phyloP scores from a whole-genome alignment of 2,329 filamentous ascomycete genomes.

The Aspergillus calidoustus region DNA sequence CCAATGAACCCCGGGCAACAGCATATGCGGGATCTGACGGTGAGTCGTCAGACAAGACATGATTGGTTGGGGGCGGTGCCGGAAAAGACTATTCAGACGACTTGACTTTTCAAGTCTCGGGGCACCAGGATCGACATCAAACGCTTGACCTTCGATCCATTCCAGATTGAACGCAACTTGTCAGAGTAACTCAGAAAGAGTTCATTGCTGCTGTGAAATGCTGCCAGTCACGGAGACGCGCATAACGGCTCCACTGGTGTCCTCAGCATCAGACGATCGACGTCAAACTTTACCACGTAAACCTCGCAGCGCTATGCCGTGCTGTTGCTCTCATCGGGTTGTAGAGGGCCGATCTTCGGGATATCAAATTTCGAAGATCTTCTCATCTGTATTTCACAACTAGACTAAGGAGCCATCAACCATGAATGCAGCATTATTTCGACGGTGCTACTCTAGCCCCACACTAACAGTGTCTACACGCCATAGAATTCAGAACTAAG shows the following conservation, averaged over 20 bases:
- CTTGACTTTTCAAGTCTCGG: constrained; percentile 5
- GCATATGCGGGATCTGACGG: constrained; percentile 21
- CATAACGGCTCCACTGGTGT: constrained; percentile 9
- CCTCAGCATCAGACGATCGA: constrained; percentile 1
- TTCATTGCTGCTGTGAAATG: constrained; percentile 3
- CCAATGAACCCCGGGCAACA: constrained; percentile 17
- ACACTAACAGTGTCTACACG: too few relatives aligned
- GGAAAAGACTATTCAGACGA: constrained; percentile 7
- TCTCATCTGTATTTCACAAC: background rate
- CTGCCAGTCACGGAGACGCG: background rate
- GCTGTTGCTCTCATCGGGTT: background rate
- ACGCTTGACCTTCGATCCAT: background rate
- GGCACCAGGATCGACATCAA: constrained; percentile 6
- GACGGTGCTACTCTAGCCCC: background rate
- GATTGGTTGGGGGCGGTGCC: constrained; percentile 12
- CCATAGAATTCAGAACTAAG: too few relatives aligned
- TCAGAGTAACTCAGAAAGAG: background rate
- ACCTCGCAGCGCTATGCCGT: background rate
- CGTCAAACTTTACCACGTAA: background rate
- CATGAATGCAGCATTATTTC: background rate
- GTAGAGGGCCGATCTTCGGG: background rate
- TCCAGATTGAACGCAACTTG: background rate
- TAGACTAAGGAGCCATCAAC: background rate
- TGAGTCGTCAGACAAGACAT: constrained; percentile 29
- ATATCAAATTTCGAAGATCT: background rate